These are phyloP conservation scores for Phytophthora hibernalis DNA, from an alignment of 352 stramenopile species.

Conservation along the genomic window DNA sequence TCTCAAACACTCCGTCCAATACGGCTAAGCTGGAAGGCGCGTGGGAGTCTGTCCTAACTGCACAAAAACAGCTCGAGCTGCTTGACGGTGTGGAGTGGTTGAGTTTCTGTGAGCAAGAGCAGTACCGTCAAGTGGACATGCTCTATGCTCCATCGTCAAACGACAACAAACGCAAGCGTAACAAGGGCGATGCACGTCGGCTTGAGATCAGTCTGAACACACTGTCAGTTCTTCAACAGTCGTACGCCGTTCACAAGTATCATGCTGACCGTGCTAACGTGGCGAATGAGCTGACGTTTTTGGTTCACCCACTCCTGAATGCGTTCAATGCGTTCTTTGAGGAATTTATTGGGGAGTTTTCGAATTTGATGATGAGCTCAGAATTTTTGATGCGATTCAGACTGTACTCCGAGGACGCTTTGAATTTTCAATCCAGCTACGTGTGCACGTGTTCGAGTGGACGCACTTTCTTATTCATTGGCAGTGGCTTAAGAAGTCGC, in stretches of 20 bases:
- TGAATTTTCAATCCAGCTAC: conserved; percentile 83
- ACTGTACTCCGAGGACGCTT: conserved; percentile 64
- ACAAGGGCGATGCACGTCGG: conserved; percentile 13
- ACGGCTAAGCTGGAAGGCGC: conserved; percentile 38
- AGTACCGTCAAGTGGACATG: conserved; percentile 62
- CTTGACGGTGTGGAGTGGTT: conserved; percentile 72
- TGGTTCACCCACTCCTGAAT: conserved; percentile 75
- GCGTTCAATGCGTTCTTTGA: conserved; percentile 61
- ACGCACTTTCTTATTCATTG: conserved; percentile 87
- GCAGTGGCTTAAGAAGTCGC: conserved; percentile 78
- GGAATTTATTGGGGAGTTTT: conserved; percentile 29
- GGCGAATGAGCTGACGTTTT: conserved; percentile 77
- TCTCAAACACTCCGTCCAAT: conserved; percentile 9
- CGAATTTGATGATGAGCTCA: conserved; percentile 5
- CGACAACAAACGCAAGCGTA: conserved; percentile 26
- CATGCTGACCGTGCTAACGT: conserved; percentile 75
- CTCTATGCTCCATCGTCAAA: conserved; percentile 33
- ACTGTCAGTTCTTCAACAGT: conserved; percentile 83
- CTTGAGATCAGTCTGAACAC: conserved; percentile 44
- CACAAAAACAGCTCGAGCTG: conserved; percentile 59
- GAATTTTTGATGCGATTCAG: conserved; percentile 43
- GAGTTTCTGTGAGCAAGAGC: conserved; percentile 74
- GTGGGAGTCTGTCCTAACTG: conserved; percentile 48
- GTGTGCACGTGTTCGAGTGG: conserved; percentile 64
- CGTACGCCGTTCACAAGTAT: conserved; percentile 82